These are phyloP conservation scores for Iris macrosiphon DNA, from an alignment of 106 monocot genomes.

Conservation along the genomic window DNA sequence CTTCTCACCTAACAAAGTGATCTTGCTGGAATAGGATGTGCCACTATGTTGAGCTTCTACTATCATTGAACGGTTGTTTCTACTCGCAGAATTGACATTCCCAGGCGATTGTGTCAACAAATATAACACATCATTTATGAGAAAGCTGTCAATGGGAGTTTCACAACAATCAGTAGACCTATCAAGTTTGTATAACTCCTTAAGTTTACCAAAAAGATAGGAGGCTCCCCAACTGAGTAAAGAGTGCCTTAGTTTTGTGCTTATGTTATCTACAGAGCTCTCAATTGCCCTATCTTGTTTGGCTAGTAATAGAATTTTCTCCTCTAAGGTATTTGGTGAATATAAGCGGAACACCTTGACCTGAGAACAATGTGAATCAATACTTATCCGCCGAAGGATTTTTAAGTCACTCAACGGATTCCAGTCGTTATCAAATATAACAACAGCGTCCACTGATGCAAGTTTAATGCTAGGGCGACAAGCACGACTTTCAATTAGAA, in stretches of 20 bases:
- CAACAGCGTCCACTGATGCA: conserved; percentile 10
- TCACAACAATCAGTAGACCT: not conserved
- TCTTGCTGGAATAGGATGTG: conserved; percentile 1
- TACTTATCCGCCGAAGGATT: conserved; percentile 2
- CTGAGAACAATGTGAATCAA: not conserved
- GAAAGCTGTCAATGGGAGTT: not conserved
- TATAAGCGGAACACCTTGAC: conserved; percentile 9
- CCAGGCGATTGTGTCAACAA: not conserved
- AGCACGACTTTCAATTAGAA: conserved; percentile 4
- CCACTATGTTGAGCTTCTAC: not conserved
- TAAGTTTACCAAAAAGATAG: not conserved
- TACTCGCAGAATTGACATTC: not conserved
- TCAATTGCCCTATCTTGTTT: conserved; percentile 4
- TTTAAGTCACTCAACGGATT: conserved; percentile 12
- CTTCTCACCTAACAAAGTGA: conserved; percentile 6
- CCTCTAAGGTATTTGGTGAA: conserved; percentile 11
- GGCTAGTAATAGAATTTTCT: not conserved
- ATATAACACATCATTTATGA: conserved; percentile 2
- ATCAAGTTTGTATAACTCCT: not conserved
- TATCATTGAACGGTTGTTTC: not conserved
- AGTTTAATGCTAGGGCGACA: conserved; percentile 10
- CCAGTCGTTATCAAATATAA: conserved; percentile 9
- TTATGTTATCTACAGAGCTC: not conserved
- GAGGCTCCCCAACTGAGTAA: conserved; percentile 12
- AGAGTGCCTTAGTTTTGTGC: conserved; percentile 6